Percentiles rank a stretch among this genome's conserved stretches.
These are phyloP conservation scores for Drechslera avenae DNA, from an alignment of 2,329 filamentous ascomycete species.

Conservation along the genomic window DNA sequence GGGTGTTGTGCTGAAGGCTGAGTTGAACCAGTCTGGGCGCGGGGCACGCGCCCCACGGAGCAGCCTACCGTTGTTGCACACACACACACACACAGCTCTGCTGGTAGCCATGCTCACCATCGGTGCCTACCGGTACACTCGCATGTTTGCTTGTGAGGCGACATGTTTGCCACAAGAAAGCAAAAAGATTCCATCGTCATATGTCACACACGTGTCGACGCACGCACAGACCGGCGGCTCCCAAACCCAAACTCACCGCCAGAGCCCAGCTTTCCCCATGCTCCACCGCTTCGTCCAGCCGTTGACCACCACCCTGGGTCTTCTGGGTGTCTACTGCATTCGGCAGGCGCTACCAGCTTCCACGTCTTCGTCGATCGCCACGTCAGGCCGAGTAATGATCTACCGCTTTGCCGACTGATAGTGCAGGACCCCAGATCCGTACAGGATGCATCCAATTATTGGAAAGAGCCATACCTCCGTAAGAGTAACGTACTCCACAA, in stretches of 20 bases:
- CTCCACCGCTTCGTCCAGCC: slow-evolving; percentile 12
- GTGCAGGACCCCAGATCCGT: background rate
- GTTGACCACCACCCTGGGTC: slow-evolving; percentile 20
- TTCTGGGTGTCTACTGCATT: slow-evolving; percentile 27
- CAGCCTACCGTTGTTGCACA: background rate
- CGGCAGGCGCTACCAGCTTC: slow-evolving; percentile 18
- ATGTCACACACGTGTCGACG: background rate
- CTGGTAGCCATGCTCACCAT: background rate
- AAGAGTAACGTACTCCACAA: too few relatives aligned
- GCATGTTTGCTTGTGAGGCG: too few relatives aligned
- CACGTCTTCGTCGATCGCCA: slow-evolving; percentile 10
- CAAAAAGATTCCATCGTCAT: background rate
- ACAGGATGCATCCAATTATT: too few relatives aligned
- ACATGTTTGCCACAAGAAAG: background rate
- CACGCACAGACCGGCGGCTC: slow-evolving; percentile 10
- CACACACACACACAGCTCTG: too few relatives aligned
- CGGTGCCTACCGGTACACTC: too few relatives aligned
- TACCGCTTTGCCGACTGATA: background rate
- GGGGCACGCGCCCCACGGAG: slow-evolving; percentile 8
- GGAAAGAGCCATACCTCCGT: too few relatives aligned
- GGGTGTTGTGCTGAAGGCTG: slow-evolving; percentile 3
- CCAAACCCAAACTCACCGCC: slow-evolving; percentile 13
- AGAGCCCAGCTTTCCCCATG: slow-evolving; percentile 6
- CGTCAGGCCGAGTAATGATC: slow-evolving; percentile 10
- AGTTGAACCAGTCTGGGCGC: slow-evolving; percentile 8